phyloP scores from a whole-genome alignment of 176 grass and related monocot species.

The Oryza australiensis region DNA sequence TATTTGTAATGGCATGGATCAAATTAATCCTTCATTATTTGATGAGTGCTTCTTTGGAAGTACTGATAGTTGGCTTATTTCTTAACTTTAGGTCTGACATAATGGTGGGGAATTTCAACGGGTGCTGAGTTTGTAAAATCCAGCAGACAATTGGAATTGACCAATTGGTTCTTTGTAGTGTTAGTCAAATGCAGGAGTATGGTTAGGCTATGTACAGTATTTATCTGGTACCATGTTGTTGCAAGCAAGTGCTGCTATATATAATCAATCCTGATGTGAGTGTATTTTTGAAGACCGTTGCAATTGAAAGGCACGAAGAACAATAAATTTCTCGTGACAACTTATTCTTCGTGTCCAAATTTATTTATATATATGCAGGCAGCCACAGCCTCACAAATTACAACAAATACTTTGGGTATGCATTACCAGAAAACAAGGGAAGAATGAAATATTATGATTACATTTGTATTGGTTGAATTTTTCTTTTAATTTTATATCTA shows the following conservation, averaged over 20 bases:
- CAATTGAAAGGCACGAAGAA: not conserved
- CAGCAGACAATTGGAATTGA: constrained; percentile 19
- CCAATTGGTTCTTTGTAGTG: constrained; percentile 24
- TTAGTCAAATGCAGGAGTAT: constrained; percentile 28
- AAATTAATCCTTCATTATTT: not conserved
- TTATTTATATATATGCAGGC: constrained; percentile 14
- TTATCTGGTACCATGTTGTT: constrained; percentile 32
- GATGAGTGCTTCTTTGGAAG: constrained; percentile 12
- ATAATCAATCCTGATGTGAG: constrained; percentile 14
- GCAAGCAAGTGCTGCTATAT: constrained; percentile 35
- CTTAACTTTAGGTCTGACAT: constrained; percentile 33
- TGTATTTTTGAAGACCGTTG: not conserved
- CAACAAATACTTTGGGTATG: not conserved
- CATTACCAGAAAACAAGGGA: not conserved
- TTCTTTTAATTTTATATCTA: not conserved
- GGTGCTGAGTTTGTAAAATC: not conserved
- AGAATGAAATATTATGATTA: constrained; percentile 13
- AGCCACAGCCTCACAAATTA: constrained; percentile 10
- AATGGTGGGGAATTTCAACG: constrained; percentile 21
- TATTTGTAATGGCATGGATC: too few species aligned
- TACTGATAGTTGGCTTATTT: constrained; percentile 32
- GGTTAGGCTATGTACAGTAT: constrained; percentile 17
- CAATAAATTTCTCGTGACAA: not conserved
- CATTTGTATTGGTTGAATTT: constrained; percentile 7
- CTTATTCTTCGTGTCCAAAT: constrained; percentile 10